Conservation (phyloP, 1,139 yeast genomes). For the Blastobotrys persicus region DNA sequence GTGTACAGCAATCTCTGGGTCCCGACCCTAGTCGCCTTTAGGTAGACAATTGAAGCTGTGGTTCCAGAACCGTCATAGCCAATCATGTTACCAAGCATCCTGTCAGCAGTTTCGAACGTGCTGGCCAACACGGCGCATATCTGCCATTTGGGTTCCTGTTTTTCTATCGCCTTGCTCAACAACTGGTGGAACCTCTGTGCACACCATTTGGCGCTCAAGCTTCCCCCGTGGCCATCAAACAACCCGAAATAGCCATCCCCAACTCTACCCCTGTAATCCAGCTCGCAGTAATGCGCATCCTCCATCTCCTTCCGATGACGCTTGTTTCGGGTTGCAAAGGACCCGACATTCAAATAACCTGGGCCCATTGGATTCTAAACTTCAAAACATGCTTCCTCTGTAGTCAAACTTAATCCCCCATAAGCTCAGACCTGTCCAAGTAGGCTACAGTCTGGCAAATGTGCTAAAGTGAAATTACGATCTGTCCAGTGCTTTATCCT, state of each 20-base stretch:
- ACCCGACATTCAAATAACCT: neutral
- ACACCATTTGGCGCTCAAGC: slow-evolving; percentile 92
- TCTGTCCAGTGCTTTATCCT: too few relatives aligned
- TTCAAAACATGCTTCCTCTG: neutral
- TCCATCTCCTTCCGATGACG: slow-evolving; percentile 90
- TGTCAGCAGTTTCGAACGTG: slow-evolving; percentile 71
- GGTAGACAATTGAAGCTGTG: slow-evolving; percentile 85
- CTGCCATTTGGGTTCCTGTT: slow-evolving; percentile 28
- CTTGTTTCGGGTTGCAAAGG: slow-evolving; percentile 43
- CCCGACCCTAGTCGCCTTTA: neutral
- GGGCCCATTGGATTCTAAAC: neutral
- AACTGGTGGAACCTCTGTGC: slow-evolving; percentile 79
- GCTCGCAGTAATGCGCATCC: slow-evolving; percentile 91
- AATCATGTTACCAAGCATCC: slow-evolving; percentile 51
- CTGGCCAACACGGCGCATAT: slow-evolving; percentile 37
- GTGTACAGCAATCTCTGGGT: slow-evolving; percentile 69
- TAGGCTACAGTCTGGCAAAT: too few relatives aligned
- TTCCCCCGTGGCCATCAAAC: slow-evolving; percentile 98
- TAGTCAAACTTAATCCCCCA: too few relatives aligned
- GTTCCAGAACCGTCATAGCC: slow-evolving; percentile 74
- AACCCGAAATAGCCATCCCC: slow-evolving; percentile 97
- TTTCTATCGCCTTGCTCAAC: slow-evolving; percentile 52
- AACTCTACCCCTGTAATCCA: slow-evolving; percentile 81
- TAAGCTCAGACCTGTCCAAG: too few relatives aligned
- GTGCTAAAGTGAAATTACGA: too few relatives aligned